Percentiles rank a stretch among this genome's conserved stretches.
Conservation (phyloP, 441 rosid genomes). For the Pelargonium fulgidum region DNA sequence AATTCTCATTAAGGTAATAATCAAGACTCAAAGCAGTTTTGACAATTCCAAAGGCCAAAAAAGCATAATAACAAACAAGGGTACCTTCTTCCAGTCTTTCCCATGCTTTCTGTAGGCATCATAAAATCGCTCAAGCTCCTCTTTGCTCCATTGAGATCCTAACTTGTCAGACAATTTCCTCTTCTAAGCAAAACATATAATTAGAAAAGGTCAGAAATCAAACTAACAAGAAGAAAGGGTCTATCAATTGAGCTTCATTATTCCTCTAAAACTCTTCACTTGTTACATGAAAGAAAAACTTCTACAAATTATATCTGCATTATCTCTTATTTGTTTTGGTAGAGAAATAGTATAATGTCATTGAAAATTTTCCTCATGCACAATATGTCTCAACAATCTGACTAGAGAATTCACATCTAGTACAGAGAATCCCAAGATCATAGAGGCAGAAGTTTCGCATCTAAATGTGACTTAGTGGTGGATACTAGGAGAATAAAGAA, state of each 20-base stretch:
- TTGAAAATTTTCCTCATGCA: neutral
- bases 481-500: too few species aligned
- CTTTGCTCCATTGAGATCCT: slow-evolving; percentile 82
- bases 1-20: neutral
- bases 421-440: too few species aligned
- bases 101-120: slow-evolving; percentile 69
- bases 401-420: too few species aligned
- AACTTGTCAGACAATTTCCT: slow-evolving; percentile 61
- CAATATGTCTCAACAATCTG: neutral
- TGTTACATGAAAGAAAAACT: neutral
- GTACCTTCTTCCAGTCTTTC: slow-evolving; percentile 77
- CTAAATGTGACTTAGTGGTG: too few species aligned
- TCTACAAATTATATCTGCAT: neutral
- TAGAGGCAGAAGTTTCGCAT: too few species aligned
- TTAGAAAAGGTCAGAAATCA: neutral
- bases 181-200: slow-evolving; percentile 35
- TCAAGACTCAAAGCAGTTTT: neutral
- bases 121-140: slow-evolving; percentile 77
- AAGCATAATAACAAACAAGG: neutral
- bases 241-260: neutral
- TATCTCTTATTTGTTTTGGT: neutral
- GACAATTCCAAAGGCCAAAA: neutral
- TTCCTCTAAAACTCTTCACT: neutral
- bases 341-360: neutral
- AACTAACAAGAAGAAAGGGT: neutral